Percentiles rank a stretch among this genome's conserved stretches.
These are phyloP conservation scores for Cyclotella atomus DNA, from an alignment of 108 stramenopile genomes.

Conservation along the genomic window DNA sequence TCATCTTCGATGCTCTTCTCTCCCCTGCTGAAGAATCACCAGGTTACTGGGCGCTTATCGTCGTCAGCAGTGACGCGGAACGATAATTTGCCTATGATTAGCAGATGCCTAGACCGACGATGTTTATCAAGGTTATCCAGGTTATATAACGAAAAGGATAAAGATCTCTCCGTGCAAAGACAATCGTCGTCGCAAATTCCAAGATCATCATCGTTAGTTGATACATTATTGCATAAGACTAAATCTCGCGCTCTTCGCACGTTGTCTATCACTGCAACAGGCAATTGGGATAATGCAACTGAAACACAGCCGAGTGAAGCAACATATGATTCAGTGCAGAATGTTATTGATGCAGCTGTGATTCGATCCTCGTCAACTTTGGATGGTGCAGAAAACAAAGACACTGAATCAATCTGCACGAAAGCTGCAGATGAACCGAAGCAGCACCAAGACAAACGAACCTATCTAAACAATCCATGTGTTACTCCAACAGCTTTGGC, in stretches of 20 bases:
- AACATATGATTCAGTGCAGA: conserved; percentile 3
- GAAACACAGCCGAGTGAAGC: not conserved
- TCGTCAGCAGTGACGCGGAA: no score
- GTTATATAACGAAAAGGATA: no score
- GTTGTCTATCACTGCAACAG: conserved; percentile 10
- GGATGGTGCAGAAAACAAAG: not conserved
- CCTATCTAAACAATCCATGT: conserved; percentile 59
- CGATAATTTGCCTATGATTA: no score
- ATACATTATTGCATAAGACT: conserved; percentile 24
- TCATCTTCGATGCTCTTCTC: not conserved
- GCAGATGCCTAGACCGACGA: no score
- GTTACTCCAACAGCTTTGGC: conserved; percentile 76
- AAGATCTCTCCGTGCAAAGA: not conserved
- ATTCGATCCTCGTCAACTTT: conserved; percentile 16
- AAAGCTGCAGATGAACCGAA: not conserved
- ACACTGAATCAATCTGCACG: not conserved
- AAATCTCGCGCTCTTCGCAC: conserved; percentile 28
- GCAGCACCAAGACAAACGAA: conserved; percentile 29
- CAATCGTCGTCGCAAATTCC: not conserved
- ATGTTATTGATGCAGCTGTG: conserved; percentile 26
- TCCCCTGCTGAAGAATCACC: not conserved
- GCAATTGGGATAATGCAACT: conserved; percentile 4
- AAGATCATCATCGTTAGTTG: conserved; percentile 14
- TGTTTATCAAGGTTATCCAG: no score
- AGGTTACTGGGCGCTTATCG: not conserved